Conservation (phyloP, 495 filamentous ascomycete species). For the Tuber melanosporum region DNA sequence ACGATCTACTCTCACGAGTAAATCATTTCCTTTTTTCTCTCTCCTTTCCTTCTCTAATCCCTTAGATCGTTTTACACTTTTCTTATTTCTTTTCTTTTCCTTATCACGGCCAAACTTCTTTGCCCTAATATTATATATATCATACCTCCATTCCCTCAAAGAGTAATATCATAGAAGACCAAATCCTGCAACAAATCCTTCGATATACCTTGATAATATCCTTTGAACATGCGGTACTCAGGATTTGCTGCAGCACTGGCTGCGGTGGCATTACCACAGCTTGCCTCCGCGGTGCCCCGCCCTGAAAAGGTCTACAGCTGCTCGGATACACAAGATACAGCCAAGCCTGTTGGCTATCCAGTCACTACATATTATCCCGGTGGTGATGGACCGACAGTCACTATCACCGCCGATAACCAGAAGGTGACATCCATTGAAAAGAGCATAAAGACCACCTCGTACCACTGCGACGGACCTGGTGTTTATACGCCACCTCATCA, state of each 20-base stretch:
- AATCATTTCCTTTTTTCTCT: constrained; percentile 1
- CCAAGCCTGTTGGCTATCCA: background rate
- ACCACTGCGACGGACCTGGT: background rate
- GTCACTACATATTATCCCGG: background rate
- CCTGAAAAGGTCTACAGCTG: background rate
- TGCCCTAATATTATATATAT: background rate
- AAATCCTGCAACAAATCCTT: background rate
- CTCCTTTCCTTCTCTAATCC: background rate
- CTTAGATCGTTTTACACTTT: constrained; percentile 1
- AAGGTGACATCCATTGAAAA: constrained; percentile 3
- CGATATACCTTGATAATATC: background rate
- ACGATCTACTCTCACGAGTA: background rate
- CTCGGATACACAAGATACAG: background rate
- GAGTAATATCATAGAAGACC: background rate
- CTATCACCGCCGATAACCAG: constrained; percentile 6
- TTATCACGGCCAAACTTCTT: background rate
- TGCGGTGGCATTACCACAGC: background rate
- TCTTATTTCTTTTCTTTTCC: background rate
- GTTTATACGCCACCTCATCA: constrained; percentile 11
- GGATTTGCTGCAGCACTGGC: background rate
- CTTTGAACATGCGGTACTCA: background rate
- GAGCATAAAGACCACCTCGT: constrained; percentile 12
- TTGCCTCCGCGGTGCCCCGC: background rate
- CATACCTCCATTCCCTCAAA: background rate
- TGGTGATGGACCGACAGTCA: background rate